A percentile compares a stretch with the other conserved stretches of the same genome.
phyloP scores from a whole-genome alignment of 352 stramenopile genomes.

The Globisporangium irregulare region DNA sequence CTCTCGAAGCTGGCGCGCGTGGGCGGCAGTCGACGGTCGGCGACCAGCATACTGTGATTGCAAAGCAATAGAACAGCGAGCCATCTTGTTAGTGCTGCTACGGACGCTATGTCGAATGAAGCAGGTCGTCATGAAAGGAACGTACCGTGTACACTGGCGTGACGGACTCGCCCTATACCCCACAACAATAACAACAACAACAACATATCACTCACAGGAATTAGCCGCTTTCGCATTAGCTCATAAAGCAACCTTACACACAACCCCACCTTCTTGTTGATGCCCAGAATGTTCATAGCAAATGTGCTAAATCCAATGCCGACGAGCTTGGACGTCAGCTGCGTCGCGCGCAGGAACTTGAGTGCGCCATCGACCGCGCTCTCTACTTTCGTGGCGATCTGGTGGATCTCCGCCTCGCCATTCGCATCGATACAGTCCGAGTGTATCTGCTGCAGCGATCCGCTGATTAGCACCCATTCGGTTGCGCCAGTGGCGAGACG shows the following conservation, averaged over 20 bases:
- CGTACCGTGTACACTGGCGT: conserved; percentile 79
- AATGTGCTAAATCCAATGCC: conserved; percentile 92
- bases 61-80: conserved; percentile 16
- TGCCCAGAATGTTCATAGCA: conserved; percentile 92
- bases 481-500: background rate
- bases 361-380: conserved; percentile 42
- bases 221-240: background rate
- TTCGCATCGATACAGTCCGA: conserved; percentile 42
- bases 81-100: background rate
- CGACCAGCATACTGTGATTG: conserved; percentile 57
- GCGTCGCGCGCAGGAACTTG: conserved; percentile 42
- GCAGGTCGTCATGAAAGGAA: background rate
- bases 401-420: conserved; percentile 51
- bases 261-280: conserved; percentile 51
- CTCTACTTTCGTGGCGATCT: conserved; percentile 53
- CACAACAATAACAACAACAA: background rate
- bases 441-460: conserved; percentile 65
- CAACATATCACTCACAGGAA: background rate
- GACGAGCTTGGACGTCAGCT: conserved; percentile 43
- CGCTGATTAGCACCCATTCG: conserved; percentile 63
- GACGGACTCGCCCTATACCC: conserved; percentile 43
- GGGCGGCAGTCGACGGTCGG: conserved; percentile 40
- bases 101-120: background rate
- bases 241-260: background rate
- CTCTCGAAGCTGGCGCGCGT: conserved; percentile 50